Evolutionary conservation across 2,329 filamentous ascomycete genomes (phyloP), one percentile per base, ranked within the genome.

Genomic region (Diaporthe humulicola): DNA sequence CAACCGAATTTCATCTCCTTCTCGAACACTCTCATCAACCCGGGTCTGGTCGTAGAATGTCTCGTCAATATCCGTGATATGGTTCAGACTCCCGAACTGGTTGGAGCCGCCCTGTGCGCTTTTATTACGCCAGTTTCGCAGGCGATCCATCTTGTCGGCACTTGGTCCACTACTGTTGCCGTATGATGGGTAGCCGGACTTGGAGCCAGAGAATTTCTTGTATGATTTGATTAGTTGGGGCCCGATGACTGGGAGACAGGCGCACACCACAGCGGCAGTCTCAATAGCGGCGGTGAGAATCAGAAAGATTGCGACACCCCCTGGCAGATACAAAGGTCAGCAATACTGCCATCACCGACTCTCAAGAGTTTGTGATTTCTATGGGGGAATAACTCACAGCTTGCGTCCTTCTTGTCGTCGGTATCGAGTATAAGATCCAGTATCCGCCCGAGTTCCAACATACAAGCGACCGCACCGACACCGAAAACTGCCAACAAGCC

Each of bases 181-280:
- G n/a, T 56, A 70, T 3, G 66, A 70, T n/a, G 33, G 33, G 19
- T 70, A 54, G n/a, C 48, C 48, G 30, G 66, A 54, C 7, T 33
- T 70, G 8, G 14, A n/a, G 15, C 28, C 66, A 22, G 48, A 40
- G 2, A 8, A 1, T 56, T 19, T 70, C 38, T 56, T 70, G n/a
- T 38, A 70, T 40, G 17, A 36, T 54, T 42, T 70, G 48, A 70
- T 54, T 10, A 67, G 45, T 12, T 52, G 48, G 14, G 66, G 66
- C n/a, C 66, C 66, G 36, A 70, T 70, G 2, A 70, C 48, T 28
- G 66, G 66, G 15, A 70, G 48, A 30, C 66, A 56, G 8, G 48
- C 66, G 66, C 48, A 70, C 25, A 70, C 66, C 50, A 70, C 66
- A 10, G 66, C 66, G 19, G 50, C 50, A 22, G 66, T 70, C 30